These are phyloP conservation scores for Termitomyces sp. DNA, from an alignment of 768 basidiomycete species.

Conservation along the genomic window DNA sequence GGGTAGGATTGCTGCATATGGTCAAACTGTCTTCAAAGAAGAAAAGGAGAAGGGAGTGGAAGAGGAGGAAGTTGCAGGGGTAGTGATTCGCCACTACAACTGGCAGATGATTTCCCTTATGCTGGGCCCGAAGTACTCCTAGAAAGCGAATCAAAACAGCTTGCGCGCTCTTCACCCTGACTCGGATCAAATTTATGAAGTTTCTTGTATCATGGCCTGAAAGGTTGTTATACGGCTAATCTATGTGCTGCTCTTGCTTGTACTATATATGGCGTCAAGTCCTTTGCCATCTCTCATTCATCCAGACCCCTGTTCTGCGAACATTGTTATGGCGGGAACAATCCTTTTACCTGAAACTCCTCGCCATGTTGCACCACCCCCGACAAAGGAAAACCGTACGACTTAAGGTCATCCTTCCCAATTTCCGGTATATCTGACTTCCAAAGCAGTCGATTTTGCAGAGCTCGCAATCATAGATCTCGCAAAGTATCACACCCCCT, in stretches of 20 bases:
- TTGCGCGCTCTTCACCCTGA: too few relatives aligned
- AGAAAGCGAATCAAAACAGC: too few relatives aligned
- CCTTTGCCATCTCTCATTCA: not conserved
- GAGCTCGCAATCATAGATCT: too few relatives aligned
- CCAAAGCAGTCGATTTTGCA: too few relatives aligned
- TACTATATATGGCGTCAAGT: not conserved
- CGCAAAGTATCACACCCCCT: too few relatives aligned
- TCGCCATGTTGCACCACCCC: too few relatives aligned
- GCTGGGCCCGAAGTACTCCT: too few relatives aligned
- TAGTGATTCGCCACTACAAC: conserved; percentile 48
- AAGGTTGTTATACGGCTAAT: not conserved
- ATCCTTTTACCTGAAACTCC: not conserved
- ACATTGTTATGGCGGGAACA: not conserved
- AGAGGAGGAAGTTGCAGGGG: conserved; percentile 44
- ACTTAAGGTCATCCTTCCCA: too few relatives aligned
- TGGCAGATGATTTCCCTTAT: conserved; percentile 18
- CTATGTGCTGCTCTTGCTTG: not conserved
- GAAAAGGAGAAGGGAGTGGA: conserved; percentile 38
- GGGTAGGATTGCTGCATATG: conserved; percentile 40
- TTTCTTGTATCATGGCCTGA: not conserved
- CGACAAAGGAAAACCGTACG: too few relatives aligned
- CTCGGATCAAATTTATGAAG: too few relatives aligned
- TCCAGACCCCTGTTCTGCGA: not conserved
- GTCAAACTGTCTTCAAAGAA: conserved; percentile 30
- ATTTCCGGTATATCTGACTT: too few relatives aligned